Base-by-base conservation (phyloP, 805 yeast species). In the Candida vartiovaarae region DNA sequence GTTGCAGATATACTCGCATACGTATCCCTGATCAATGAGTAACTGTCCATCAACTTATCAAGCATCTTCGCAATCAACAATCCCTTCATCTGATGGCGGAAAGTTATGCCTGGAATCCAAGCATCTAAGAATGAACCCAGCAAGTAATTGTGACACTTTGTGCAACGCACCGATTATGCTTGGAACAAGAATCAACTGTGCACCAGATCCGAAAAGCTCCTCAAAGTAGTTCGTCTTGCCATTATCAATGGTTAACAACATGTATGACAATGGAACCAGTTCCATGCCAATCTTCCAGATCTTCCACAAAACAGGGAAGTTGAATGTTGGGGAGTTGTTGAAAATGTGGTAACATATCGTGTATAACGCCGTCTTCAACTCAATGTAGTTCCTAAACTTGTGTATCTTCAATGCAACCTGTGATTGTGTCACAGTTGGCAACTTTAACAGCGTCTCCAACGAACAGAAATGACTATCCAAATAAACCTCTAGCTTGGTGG, bases 1-100 rank as follows among this genome's bases (percentile, higher is more conserved):
- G 72, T 62, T n/a, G 70, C 67, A 38, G 81, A 72, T 44, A 81
- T 60, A 31, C 66, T 59, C 20, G 72, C 64, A 41, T 67, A 57
- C 10, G 70, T 63, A 27, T 61, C 58, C 4, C 64, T 50, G 29
- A 65, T 56, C 26, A 50, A 48, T 35, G 60, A 61, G 40, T 61
- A 53, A 32, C 61, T 66, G n/a, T 50, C 55, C 39, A 56, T 45
- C 8, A 61, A 42, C 6, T 49, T 52, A 20, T 40, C 45, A 15
- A 55, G 48, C 5, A 64, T 50, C 4, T 46, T 43, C 7, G 47
- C 51, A 9, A 61, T 46, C 0, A 34, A 42, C 9, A 25, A 36
- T n/a, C 6, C n/a, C 32, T 25, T 45, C 34, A 5, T 32, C 45
- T 9, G 24, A 34, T 10, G 35, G 38, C 31, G 46, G 47, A 33